phyloP scores from a whole-genome alignment of 768 basidiomycete species.

The Termitomyces sp. region DNA sequence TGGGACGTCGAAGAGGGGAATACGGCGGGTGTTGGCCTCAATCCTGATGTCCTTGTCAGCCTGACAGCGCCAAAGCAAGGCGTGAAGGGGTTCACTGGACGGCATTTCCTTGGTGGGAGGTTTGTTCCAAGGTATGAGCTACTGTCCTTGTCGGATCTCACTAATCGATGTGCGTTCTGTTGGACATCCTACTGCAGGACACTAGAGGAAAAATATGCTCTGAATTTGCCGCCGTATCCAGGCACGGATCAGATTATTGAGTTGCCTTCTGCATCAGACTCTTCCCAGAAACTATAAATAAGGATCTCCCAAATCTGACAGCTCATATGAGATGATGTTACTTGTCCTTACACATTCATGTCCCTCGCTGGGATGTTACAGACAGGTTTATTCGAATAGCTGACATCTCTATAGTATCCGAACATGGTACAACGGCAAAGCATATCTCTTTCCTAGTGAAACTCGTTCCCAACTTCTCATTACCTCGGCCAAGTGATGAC shows the following conservation, averaged over 20 bases:
- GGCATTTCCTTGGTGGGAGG: constrained; percentile 91
- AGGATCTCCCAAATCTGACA: background rate
- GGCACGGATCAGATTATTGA: constrained; percentile 85
- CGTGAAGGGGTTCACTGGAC: constrained; percentile 68
- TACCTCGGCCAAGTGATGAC: too few relatives aligned
- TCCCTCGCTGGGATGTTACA: background rate
- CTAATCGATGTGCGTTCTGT: background rate
- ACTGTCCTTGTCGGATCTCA: background rate
- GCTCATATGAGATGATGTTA: background rate
- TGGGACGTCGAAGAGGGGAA: constrained; percentile 91
- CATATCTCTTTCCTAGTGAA: too few relatives aligned
- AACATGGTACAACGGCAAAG: too few relatives aligned
- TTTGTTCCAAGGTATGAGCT: constrained; percentile 79
- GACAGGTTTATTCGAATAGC: background rate
- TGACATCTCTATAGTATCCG: background rate
- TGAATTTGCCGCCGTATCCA: constrained; percentile 82
- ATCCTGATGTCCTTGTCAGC: constrained; percentile 80
- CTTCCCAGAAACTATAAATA: constrained; percentile 9
- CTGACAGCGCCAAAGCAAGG: constrained; percentile 95
- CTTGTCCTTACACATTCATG: background rate
- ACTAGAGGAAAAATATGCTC: constrained; percentile 66
- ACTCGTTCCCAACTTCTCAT: too few relatives aligned
- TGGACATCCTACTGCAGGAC: constrained; percentile 37
- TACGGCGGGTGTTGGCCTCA: constrained; percentile 49
- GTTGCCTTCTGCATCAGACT: constrained; percentile 6